These are phyloP conservation scores for Artomyces pyxidatus DNA, from an alignment of 768 basidiomycete genomes.

Conservation along the genomic window DNA sequence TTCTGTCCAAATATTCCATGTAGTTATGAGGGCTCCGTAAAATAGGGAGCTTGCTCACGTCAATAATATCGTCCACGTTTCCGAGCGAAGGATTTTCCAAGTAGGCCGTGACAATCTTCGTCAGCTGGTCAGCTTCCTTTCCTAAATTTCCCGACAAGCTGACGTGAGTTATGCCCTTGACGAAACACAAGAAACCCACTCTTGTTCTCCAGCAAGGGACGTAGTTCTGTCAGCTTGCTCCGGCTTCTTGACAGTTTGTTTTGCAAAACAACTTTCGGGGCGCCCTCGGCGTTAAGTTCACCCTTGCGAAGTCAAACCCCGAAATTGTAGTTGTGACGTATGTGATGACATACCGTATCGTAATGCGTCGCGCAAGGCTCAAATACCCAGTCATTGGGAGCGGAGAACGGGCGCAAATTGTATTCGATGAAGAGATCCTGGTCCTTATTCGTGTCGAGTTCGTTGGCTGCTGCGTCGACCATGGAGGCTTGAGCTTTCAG, in stretches of 20 bases:
- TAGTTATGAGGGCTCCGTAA: no score
- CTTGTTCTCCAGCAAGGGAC: slow-evolving; percentile 49
- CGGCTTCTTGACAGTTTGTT: slow-evolving; percentile 61
- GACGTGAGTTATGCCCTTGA: not conserved
- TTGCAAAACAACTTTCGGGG: slow-evolving; percentile 72
- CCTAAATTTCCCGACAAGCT: slow-evolving; percentile 27
- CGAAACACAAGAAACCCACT: slow-evolving; percentile 32
- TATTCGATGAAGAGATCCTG: slow-evolving; percentile 66
- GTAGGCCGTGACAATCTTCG: slow-evolving; percentile 39
- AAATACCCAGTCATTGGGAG: slow-evolving; percentile 63
- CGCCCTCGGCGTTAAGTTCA: slow-evolving; percentile 55
- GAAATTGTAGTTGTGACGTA: no score
- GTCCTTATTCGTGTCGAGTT: slow-evolving; percentile 51
- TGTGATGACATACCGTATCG: slow-evolving; percentile 54
- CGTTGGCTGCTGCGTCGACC: slow-evolving; percentile 40
- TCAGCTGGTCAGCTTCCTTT: slow-evolving; percentile 45
- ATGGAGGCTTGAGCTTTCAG: slow-evolving; percentile 42
- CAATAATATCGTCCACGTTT: slow-evolving; percentile 47
- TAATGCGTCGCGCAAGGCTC: slow-evolving; percentile 71
- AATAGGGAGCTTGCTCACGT: slow-evolving; percentile 30
- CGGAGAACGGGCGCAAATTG: slow-evolving; percentile 57
- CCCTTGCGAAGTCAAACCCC: slow-evolving; percentile 29
- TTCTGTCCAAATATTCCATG: no score
- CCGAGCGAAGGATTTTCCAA: slow-evolving; percentile 42
- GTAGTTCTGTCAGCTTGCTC: slow-evolving; percentile 55